These are phyloP conservation scores for Glycine latifolia DNA, from an alignment of 306 rosid species.

Conservation along the genomic window DNA sequence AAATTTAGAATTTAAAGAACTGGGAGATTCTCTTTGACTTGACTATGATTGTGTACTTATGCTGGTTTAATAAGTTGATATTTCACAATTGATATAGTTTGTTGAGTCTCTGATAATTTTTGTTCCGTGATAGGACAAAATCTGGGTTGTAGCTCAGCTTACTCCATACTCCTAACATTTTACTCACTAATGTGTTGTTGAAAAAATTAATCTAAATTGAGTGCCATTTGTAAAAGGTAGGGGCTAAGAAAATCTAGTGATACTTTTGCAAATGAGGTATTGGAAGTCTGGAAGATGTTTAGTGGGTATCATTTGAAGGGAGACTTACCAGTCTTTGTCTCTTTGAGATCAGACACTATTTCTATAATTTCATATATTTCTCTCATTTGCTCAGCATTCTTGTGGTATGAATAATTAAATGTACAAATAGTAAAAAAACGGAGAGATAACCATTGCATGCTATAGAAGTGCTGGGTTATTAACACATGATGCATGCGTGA, in stretches of 20 bases:
- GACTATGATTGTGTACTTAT: slow-evolving; percentile 18
- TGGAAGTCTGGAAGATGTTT: too few species aligned
- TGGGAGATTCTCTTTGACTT: slow-evolving; percentile 14
- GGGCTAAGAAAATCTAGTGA: slow-evolving; percentile 13
- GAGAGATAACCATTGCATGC: too few species aligned
- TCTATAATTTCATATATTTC: too few species aligned
- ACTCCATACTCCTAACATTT: neutral
- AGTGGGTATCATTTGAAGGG: too few species aligned
- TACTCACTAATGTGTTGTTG: neutral
- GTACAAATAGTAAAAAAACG: too few species aligned
- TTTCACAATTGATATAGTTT: slow-evolving; percentile 3
- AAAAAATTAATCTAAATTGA: slow-evolving; percentile 12
- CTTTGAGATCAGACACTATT: too few species aligned
- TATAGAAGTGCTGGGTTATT: neutral
- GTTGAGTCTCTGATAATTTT: slow-evolving; percentile 28
- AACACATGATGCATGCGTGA: slow-evolving; percentile 12
- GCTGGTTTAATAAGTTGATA: slow-evolving; percentile 13
- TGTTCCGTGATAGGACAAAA: neutral
- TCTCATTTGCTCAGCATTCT: too few species aligned
- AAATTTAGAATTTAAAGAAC: neutral
- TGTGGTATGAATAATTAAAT: too few species aligned
- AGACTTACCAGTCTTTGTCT: too few species aligned
- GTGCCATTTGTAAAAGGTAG: slow-evolving; percentile 3
- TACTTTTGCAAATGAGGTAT: slow-evolving; percentile 27
- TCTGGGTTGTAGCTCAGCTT: slow-evolving; percentile 20